Percentiles rank a stretch among this genome's conserved stretches.
Evolutionary conservation across 305 asterid genomes (phyloP).

Genomic region (Fraxinus sp.): DNA sequence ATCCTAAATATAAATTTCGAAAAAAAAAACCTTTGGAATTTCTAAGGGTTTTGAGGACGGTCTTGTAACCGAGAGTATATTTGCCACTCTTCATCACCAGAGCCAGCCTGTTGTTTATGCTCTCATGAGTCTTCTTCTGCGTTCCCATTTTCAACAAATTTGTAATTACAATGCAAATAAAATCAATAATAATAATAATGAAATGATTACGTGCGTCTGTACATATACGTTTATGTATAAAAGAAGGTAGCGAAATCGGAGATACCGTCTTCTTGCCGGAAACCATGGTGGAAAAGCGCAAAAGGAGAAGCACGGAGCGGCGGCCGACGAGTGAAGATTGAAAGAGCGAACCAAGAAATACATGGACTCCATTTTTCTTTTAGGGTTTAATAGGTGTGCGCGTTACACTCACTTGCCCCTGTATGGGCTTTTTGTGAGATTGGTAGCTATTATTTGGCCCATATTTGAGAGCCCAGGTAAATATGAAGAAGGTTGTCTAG

Average conservation of each 20-base stretch:
- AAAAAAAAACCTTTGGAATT: conserved; percentile 52
- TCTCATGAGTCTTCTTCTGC: conserved; percentile 84
- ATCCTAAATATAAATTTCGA: not conserved
- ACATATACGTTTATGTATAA: not conserved
- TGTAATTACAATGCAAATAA: not conserved
- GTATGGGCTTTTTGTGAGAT: not conserved
- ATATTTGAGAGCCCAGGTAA: not conserved
- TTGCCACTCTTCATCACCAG: conserved; percentile 83
- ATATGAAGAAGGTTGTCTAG: not conserved
- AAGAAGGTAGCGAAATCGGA: not conserved
- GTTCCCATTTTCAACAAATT: conserved; percentile 10
- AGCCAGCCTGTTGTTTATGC: conserved; percentile 64
- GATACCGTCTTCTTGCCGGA: conserved; percentile 52
- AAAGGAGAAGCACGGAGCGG: conserved; percentile 11
- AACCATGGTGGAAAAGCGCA: conserved; percentile 29
- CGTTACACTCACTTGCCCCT: not conserved
- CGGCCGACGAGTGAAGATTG: conserved; percentile 22
- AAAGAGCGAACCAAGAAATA: not conserved
- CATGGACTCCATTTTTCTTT: not conserved
- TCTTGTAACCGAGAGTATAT: conserved; percentile 71
- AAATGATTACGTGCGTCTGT: not conserved
- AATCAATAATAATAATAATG: not conserved
- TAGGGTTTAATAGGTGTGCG: conserved; percentile 22
- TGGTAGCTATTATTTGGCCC: not conserved
- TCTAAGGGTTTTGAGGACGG: conserved; percentile 69